Evolutionary conservation across 225 moss, liverwort and hornwort genomes (phyloP), one percentile per base, ranked within the genome.

Genomic region (Polytrichum commune): DNA sequence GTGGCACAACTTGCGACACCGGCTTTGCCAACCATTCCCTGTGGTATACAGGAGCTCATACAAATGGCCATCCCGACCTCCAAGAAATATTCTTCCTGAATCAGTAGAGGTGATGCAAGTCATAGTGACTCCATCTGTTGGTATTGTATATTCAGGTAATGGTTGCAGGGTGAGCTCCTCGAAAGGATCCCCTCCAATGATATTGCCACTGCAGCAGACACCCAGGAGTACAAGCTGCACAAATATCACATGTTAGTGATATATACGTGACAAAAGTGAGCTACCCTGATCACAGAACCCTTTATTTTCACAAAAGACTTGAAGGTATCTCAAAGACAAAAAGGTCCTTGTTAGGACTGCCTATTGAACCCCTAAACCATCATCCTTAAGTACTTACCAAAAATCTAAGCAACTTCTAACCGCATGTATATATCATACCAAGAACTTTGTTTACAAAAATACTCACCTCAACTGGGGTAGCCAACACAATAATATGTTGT

Each of bases 1-100:
- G 79, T 91, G 95, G 87, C 98, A 98, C 70, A 98, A 90, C 83
- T 91, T 95, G 65, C 98, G 98, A 76, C 91, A 95, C 68, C 98
- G 91, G 71, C 86, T 93, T 80, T 98, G 98, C 98, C 98, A 98
- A 9, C 98, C 91, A 73, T 73, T 86, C 65, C 98, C 98, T 69
- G 79, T 81, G n/a, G 88, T 88, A 73, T 98, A 98, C 18, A 98
- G 70, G 73, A 98, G 90, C 80, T 98, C 98, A 80, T 98, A 98
- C 26, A 98, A 76, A 77, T 98, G 98, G 29, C 98, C 98, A 77
- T 98, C 95, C 53, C 95, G 88, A 26, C 98, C 98, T 76, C 98
- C 98, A 64, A 98, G 74, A 72, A 98, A 95, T 53, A 98, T 91
- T 27, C 98, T 89, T 19, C 98, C 98, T 78, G 89, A 84, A 54